phyloP scores from a whole-genome alignment of 441 rosid species.

The Populus hybrid region DNA sequence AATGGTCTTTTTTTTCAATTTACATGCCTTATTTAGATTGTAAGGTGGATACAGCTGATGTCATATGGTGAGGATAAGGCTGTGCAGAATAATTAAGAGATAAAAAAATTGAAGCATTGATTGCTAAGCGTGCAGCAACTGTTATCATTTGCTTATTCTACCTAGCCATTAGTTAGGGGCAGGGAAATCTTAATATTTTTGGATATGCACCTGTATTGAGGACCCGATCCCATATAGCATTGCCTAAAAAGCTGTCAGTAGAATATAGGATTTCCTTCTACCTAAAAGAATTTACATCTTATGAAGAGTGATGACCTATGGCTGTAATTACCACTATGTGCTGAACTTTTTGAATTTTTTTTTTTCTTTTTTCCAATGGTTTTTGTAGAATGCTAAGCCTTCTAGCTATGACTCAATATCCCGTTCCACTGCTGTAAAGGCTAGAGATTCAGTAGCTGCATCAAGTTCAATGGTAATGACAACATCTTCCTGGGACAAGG shows the following conservation, averaged over 20 bases:
- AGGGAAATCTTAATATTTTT: background rate
- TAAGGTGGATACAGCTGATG: background rate
- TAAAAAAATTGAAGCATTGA: background rate
- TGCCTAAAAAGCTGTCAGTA: background rate
- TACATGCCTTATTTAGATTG: background rate
- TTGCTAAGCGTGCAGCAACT: background rate
- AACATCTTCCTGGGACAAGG: conserved; percentile 81
- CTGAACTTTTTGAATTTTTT: background rate
- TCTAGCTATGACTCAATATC: conserved; percentile 67
- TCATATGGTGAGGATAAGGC: background rate
- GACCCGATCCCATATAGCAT: background rate
- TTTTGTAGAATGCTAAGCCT: conserved; percentile 53
- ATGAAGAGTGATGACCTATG: background rate
- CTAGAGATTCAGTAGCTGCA: conserved; percentile 39
- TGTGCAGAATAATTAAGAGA: background rate
- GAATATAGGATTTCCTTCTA: background rate
- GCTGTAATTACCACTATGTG: background rate
- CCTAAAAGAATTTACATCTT: background rate
- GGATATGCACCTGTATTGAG: background rate
- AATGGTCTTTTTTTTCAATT: background rate
- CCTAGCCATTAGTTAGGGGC: background rate
- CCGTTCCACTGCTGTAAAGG: conserved; percentile 44
- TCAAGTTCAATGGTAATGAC: conserved; percentile 39
- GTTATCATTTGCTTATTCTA: background rate
- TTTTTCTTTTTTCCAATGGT: conserved; percentile 25